Conservation (phyloP, 1,139 yeast genomes). For the Kodamaea suecica region DNA sequence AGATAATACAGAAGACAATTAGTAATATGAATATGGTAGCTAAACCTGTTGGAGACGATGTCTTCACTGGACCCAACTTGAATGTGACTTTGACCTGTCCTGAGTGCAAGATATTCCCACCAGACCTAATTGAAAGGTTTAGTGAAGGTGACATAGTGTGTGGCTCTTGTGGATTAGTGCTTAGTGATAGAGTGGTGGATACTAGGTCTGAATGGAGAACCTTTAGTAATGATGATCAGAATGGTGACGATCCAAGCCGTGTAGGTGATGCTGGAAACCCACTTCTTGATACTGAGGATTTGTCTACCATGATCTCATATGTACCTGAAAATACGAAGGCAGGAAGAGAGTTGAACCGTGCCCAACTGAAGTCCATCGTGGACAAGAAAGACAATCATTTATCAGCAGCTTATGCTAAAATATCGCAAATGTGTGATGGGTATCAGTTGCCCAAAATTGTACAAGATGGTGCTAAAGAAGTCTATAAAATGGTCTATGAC, state of each 20-base stretch:
- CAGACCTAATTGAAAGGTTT: constrained; percentile 90
- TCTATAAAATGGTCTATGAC: constrained; percentile 86
- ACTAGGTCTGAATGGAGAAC: constrained; percentile 99
- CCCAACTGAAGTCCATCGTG: constrained; percentile 80
- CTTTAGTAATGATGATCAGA: constrained; percentile 93
- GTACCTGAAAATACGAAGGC: constrained; percentile 73
- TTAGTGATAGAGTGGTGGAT: constrained; percentile 89
- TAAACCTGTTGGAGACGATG: constrained; percentile 5
- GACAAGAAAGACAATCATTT: constrained; percentile 87
- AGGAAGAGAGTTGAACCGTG: constrained; percentile 85
- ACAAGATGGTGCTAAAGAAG: constrained; percentile 97
- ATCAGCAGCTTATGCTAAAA: constrained; percentile 85
- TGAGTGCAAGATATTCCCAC: constrained; percentile 93
- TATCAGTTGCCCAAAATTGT: constrained; percentile 92
- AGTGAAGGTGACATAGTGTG: constrained; percentile 98
- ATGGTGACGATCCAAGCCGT: constrained; percentile 98
- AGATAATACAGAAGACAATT: neutral
- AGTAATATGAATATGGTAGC: constrained; percentile 6
- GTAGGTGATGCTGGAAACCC: constrained; percentile 99
- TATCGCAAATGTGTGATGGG: constrained; percentile 96
- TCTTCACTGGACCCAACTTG: constrained; percentile 62
- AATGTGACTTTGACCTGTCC: constrained; percentile 92
- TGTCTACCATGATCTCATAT: constrained; percentile 88
- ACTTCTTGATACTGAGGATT: constrained; percentile 82
- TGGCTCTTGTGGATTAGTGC: constrained; percentile 91